A percentile compares a stretch with the other conserved stretches of the same genome.
These are phyloP conservation scores for Trichoderma oligosporum DNA, from an alignment of 2,329 filamentous ascomycete species.

Conservation along the genomic window DNA sequence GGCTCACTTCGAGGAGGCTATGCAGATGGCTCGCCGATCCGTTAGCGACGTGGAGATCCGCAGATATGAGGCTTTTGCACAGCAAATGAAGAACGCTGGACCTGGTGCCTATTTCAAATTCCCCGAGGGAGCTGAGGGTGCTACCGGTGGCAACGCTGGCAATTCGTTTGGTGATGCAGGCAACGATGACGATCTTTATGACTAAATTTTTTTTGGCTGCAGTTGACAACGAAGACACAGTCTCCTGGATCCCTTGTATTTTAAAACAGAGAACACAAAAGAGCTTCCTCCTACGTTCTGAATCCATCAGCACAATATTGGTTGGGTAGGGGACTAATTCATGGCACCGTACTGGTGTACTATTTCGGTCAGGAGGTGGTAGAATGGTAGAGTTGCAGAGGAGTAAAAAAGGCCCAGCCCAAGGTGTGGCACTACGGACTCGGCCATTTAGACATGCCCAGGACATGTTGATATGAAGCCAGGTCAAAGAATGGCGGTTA, in stretches of 20 bases:
- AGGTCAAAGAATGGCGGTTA: neutral
- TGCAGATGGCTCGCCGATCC: constrained; percentile 89
- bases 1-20: constrained; percentile 97
- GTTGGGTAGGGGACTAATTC: constrained; percentile 25
- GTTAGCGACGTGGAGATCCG: constrained; percentile 97
- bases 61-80: constrained; percentile 95
- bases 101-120: constrained; percentile 98
- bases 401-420: neutral
- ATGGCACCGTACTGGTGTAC: constrained; percentile 26
- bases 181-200: constrained; percentile 95
- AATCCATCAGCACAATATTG: constrained; percentile 24
- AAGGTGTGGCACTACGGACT: constrained; percentile 17
- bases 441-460: constrained; percentile 11
- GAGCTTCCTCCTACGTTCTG: constrained; percentile 38
- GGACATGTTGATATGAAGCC: constrained; percentile 2
- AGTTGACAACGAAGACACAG: neutral
- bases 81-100: constrained; percentile 98
- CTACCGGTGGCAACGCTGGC: constrained; percentile 53
- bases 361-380: constrained; percentile 36
- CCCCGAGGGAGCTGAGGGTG: constrained; percentile 67
- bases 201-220: constrained; percentile 56
- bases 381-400: constrained; percentile 29
- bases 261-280: constrained; percentile 30
- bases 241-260: constrained; percentile 41
- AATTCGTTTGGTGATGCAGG: constrained; percentile 77